These are phyloP conservation scores for Rehmannia glutinosa DNA, from an alignment of 257 asterid species.

Conservation along the genomic window DNA sequence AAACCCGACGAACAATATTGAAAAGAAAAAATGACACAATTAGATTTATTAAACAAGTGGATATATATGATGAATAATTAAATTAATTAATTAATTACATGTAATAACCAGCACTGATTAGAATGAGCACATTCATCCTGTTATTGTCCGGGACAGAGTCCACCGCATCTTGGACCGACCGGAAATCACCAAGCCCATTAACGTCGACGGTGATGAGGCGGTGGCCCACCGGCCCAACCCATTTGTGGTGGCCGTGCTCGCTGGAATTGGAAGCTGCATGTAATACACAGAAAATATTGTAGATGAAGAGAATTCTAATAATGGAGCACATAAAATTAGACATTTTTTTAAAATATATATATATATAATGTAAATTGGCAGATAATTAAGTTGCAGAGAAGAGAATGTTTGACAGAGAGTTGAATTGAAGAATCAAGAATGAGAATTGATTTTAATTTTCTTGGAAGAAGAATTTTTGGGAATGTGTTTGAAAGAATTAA, in stretches of 20 bases:
- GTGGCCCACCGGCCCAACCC: constrained; percentile 79
- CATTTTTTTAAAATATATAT: constrained; percentile 13
- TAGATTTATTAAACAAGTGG: too few relatives aligned
- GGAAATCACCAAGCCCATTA: constrained; percentile 59
- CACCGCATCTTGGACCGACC: constrained; percentile 71
- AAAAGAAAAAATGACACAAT: too few relatives aligned
- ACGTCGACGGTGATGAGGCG: constrained; percentile 61
- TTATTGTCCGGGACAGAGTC: constrained; percentile 62
- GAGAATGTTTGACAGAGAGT: constrained; percentile 14
- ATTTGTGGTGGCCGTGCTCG: constrained; percentile 27
- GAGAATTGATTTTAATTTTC: constrained; percentile 1
- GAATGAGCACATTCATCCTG: constrained; percentile 57
- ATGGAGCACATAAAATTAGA: constrained; percentile 8
- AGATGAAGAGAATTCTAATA: not conserved
- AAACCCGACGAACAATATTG: too few relatives aligned
- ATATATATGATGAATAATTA: too few relatives aligned
- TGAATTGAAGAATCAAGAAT: not conserved
- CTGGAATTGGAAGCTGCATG: constrained; percentile 22
- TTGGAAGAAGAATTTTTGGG: not conserved
- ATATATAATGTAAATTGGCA: too few relatives aligned
- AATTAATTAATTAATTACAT: constrained; percentile 27
- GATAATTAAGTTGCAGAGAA: constrained; percentile 14
- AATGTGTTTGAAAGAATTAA: not conserved
- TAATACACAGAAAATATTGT: not conserved
- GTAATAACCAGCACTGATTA: constrained; percentile 68